Base-by-base conservation (phyloP, 2,329 filamentous ascomycete genomes). In the Blastomyces silverae region DNA sequence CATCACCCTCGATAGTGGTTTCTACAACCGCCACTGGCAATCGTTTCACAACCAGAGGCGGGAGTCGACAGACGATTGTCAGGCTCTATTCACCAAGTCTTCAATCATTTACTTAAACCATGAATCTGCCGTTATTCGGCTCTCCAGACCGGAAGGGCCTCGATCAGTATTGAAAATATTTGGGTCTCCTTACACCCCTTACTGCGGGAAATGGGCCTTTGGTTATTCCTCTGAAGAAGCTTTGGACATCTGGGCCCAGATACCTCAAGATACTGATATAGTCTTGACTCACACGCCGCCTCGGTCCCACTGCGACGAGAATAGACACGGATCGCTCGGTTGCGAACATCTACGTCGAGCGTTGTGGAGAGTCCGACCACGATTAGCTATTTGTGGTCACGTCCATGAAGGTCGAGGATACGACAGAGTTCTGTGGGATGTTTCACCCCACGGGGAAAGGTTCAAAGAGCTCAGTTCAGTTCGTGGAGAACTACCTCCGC, bases 211-310 rank as follows among this genome's bases (percentile, higher is more conserved):
- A n/a, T 84, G 83, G 82, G 84, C 82, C 1, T 86, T 86, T 69
- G 79, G 82, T 67, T 86, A 86, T 72, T 69, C 60, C n/a, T 42
- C 73, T n/a, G 70, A 74, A 1, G 72, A 77, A 58, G 81, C 80
- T 15, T 66, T 70, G 52, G 65, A 71, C 15, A 71, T 84, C 10
- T 87, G 84, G 84, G 66, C 72, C 57, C 73, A 75, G 10, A 82
- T 86, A 34, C 81, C 82, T 57, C 67, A 74, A 22, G 81, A 83
- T 60, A 75, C 79, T 3, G 82, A 86, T 69, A 74, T 86, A 44
- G 73, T 86, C 17, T 75, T 86, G 52, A 84, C 83, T 17, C 84
- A 87, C 75, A 83, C 81, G 58, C 84, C 84, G 63, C 80, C 83
- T 25, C 74, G 74, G 61, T 79, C 76, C 39, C 78, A 81, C 70